These are phyloP conservation scores for Cryomyces antarcticus DNA, from an alignment of 495 filamentous ascomycete genomes.

Conservation along the genomic window DNA sequence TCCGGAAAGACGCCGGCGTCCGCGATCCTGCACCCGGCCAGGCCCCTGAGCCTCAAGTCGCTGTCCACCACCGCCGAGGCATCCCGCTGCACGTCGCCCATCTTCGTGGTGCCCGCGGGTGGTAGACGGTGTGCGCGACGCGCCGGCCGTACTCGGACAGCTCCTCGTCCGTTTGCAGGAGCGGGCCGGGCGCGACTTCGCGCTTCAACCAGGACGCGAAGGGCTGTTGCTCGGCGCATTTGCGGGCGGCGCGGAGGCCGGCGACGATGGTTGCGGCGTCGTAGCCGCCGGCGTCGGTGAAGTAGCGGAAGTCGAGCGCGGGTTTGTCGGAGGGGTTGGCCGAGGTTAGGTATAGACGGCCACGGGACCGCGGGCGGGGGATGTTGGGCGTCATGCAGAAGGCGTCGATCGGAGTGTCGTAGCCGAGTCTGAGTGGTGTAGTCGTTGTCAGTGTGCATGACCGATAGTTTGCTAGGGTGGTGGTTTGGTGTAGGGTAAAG, in stretches of 20 bases:
- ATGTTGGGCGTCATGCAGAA: conserved; percentile 92
- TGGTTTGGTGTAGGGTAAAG: conserved; percentile 6
- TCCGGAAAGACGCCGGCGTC: conserved; percentile 51
- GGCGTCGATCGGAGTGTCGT: conserved; percentile 50
- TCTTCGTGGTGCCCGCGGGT: conserved; percentile 72
- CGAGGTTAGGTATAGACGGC: conserved; percentile 50
- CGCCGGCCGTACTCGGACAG: conserved; percentile 53
- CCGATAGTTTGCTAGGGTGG: not conserved
- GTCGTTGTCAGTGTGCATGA: not conserved
- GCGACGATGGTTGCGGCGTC: conserved; percentile 64
- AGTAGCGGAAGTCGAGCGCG: conserved; percentile 71
- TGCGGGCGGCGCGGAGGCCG: conserved; percentile 51
- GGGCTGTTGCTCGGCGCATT: conserved; percentile 46
- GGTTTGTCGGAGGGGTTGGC: conserved; percentile 54
- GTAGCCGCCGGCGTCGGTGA: conserved; percentile 68
- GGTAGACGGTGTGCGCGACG: conserved; percentile 69
- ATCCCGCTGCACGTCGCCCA: conserved; percentile 48
- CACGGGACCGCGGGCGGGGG: conserved; percentile 55
- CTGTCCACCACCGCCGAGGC: conserved; percentile 44
- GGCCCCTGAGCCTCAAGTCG: conserved; percentile 31
- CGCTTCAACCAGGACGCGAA: conserved; percentile 64
- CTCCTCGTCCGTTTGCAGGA: conserved; percentile 45
- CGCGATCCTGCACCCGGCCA: conserved; percentile 40
- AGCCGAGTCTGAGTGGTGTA: conserved; percentile 34
- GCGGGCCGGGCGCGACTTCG: conserved; percentile 57